A percentile compares a stretch with the other conserved stretches of the same genome.
These are phyloP conservation scores for Prinsepia uniflora DNA, from an alignment of 306 rosid genomes.

Conservation along the genomic window DNA sequence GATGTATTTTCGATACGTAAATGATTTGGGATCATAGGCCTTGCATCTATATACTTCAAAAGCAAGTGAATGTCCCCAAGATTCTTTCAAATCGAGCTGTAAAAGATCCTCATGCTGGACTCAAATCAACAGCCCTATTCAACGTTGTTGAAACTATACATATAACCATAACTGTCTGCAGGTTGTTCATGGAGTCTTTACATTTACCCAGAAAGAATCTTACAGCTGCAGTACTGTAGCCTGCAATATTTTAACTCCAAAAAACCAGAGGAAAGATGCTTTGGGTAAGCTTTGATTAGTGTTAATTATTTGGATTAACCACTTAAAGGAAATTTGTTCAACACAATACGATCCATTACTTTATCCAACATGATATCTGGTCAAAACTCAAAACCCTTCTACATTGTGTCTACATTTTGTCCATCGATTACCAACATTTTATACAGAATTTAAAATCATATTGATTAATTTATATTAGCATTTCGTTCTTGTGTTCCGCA, in stretches of 20 bases:
- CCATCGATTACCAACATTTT: not conserved
- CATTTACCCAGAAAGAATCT: not conserved
- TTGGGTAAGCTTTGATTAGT: not conserved
- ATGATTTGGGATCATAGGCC: no score
- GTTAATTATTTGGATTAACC: not conserved
- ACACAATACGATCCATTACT: not conserved
- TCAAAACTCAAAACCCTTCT: not conserved
- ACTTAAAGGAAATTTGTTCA: not conserved
- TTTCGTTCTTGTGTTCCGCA: not conserved
- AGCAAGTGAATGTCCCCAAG: constrained; percentile 21
- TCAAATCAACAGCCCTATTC: not conserved
- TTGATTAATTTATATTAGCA: not conserved
- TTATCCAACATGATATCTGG: not conserved
- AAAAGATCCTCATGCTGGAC: constrained; percentile 18
- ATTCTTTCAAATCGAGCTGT: constrained; percentile 21
- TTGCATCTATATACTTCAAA: not conserved
- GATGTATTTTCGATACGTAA: no score
- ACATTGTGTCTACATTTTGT: not conserved
- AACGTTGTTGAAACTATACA: constrained; percentile 1
- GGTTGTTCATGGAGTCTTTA: constrained; percentile 6
- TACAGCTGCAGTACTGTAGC: not conserved
- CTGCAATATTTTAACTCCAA: not conserved
- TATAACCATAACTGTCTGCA: constrained; percentile 2
- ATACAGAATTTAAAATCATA: not conserved
- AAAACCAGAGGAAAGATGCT: not conserved